Base-by-base conservation (phyloP, 805 yeast genomes). In the Pichia occidentalis region DNA sequence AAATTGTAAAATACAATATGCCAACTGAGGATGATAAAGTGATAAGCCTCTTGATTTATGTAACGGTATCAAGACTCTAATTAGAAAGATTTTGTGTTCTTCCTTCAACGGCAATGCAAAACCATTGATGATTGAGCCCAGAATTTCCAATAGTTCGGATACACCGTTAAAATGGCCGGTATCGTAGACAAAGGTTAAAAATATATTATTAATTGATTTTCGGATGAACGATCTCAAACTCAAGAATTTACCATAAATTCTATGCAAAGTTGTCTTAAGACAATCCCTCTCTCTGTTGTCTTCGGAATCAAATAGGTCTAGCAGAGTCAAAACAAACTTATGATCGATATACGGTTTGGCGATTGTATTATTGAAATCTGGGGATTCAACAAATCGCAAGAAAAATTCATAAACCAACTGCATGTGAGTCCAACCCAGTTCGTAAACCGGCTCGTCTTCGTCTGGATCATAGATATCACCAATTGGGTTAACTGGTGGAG, bases 371-470 rank as follows among this genome's bases (percentile, higher is more conserved):
- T 85, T 85, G 61, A 92, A 90, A 62, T 88, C 97, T 2, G 95
- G 94, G 47, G 90, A 79, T 63, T 92, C 97, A 37, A 92, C 80
- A 61, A 92, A 90, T 53, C 95, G 70, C 43, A 92, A 66, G 57
- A 92, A 90, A 53, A 92, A 86, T 60, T 92, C 97, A 64, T 92
- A 92, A 23, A 88, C 95, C 29, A 87, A 74, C 61, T 86, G 95
- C 97, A 92, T 92, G 59, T 92, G 98, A 10, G 97, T 95, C 98
- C 98, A 92, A 8, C 97, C 88, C 46, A 90, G 75, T 59, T 92
- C 97, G 51, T 79, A 77, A 26, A 92, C 95, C 3, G 97, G 97
- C 62, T 92, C 98, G 65, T 92, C 98, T 63, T 92, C 98, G 63
- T 92, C 98, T 1, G 98, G 98, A 53, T 92, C 98, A 60, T 75